Conservation (phyloP, 371 early-diverging fungal genomes). For the Thermomucor indicae-seudaticae region DNA sequence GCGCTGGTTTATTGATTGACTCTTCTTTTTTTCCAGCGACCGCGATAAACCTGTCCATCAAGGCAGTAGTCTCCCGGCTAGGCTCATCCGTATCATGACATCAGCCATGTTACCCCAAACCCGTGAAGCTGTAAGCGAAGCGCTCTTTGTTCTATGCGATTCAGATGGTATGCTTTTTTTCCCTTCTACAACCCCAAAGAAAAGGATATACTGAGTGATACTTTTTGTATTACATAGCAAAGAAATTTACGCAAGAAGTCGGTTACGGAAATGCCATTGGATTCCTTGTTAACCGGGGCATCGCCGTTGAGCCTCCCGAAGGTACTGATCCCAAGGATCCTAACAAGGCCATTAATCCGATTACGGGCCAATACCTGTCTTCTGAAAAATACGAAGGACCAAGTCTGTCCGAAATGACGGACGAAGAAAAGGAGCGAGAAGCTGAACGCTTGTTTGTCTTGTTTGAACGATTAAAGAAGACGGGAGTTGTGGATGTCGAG, state of each 20-base stretch:
- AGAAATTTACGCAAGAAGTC: slow-evolving; percentile 67
- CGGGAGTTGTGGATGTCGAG: slow-evolving; percentile 78
- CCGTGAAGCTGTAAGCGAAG: slow-evolving; percentile 64
- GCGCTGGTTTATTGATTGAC: slow-evolving; percentile 1
- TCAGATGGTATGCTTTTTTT: slow-evolving; percentile 80
- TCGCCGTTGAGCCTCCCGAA: slow-evolving; percentile 39
- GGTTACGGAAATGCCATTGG: slow-evolving; percentile 95
- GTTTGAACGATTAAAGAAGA: slow-evolving; percentile 89
- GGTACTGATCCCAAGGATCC: slow-evolving; percentile 3
- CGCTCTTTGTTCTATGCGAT: slow-evolving; percentile 72
- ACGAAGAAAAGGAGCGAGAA: slow-evolving; percentile 94
- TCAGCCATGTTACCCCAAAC: slow-evolving; percentile 60
- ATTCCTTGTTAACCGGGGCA: slow-evolving; percentile 69
- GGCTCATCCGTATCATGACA: slow-evolving; percentile 75
- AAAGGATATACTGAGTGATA: not conserved
- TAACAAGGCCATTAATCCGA: slow-evolving; percentile 66
- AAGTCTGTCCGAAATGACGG: slow-evolving; percentile 79
- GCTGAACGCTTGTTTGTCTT: slow-evolving; percentile 88
- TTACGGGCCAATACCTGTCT: slow-evolving; percentile 70
- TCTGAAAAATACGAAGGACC: slow-evolving; percentile 42
- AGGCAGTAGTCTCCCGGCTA: slow-evolving; percentile 58
- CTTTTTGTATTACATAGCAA: slow-evolving; percentile 39
- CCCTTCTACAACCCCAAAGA: too few relatives aligned
- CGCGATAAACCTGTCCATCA: slow-evolving; percentile 71
- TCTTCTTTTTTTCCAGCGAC: slow-evolving; percentile 47